Evolutionary conservation across 192 early-diverging fungal genomes (phyloP).

Genomic region (Lunasporangiospora selenospora): DNA sequence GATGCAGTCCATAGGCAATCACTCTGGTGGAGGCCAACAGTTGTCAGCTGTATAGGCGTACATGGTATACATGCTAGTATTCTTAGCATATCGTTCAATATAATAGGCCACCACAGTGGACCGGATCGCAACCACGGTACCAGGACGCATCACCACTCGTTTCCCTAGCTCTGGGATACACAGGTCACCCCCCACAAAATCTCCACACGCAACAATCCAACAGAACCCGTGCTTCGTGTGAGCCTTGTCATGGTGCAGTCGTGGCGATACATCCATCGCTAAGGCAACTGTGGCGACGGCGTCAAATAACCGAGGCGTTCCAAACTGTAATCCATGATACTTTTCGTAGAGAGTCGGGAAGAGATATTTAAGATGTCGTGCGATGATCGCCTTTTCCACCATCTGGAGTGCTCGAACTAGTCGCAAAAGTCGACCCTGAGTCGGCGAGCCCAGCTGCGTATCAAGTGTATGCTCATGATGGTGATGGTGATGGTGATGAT

Average conservation of each 20-base stretch:
- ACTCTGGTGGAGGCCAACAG: slow-evolving; percentile 45
- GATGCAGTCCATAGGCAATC: background rate
- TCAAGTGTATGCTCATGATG: background rate
- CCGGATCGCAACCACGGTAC: slow-evolving; percentile 41
- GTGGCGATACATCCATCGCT: slow-evolving; percentile 43
- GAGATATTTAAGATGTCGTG: slow-evolving; percentile 35
- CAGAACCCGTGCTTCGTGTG: slow-evolving; percentile 46
- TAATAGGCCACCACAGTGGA: slow-evolving; percentile 46
- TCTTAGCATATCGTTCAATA: slow-evolving; percentile 40
- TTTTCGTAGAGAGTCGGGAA: slow-evolving; percentile 48
- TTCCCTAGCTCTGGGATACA: slow-evolving; percentile 46
- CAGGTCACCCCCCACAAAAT: slow-evolving; percentile 42
- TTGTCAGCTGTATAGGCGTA: slow-evolving; percentile 45
- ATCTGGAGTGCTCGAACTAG: slow-evolving; percentile 33
- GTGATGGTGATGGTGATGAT: slow-evolving; percentile 10
- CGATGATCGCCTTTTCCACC: slow-evolving; percentile 45
- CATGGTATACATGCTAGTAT: slow-evolving; percentile 35
- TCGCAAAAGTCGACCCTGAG: slow-evolving; percentile 26
- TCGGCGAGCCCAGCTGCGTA: slow-evolving; percentile 6
- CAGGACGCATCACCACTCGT: slow-evolving; percentile 44
- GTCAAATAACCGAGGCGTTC: slow-evolving; percentile 43
- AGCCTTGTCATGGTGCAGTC: slow-evolving; percentile 33
- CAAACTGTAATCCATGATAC: slow-evolving; percentile 45
- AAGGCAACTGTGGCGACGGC: slow-evolving; percentile 42
- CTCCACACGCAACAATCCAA: slow-evolving; percentile 46